Conservation (phyloP, 2,329 filamentous ascomycete genomes). For the Aspergillus floridensis region DNA sequence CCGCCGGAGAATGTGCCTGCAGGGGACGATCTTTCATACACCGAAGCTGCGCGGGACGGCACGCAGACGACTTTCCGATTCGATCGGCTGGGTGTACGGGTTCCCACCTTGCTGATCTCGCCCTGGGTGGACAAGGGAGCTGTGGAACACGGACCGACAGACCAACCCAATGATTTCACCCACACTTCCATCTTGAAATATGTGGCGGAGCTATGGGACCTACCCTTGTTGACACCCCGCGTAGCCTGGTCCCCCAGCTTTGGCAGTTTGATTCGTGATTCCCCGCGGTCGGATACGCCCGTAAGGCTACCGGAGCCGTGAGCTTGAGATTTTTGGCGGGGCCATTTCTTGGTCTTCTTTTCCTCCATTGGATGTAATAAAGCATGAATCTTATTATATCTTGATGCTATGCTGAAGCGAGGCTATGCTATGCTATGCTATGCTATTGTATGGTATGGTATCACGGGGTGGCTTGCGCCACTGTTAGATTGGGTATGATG, state of each 20-base stretch:
- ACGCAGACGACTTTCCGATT: constrained; percentile 40
- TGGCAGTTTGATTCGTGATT: constrained; percentile 27
- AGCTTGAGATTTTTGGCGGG: not conserved
- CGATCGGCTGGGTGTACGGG: constrained; percentile 43
- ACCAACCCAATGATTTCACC: constrained; percentile 43
- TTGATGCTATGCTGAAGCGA: not conserved
- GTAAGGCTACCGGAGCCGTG: constrained; percentile 22
- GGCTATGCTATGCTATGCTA: not conserved
- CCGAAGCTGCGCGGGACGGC: constrained; percentile 36
- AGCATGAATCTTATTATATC: not conserved
- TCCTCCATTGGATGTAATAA: not conserved
- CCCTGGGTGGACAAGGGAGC: constrained; percentile 45
- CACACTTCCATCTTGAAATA: constrained; percentile 47
- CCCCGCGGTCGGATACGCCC: constrained; percentile 27
- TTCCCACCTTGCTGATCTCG: constrained; percentile 46
- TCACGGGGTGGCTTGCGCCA: not conserved
- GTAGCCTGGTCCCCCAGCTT: constrained; percentile 42
- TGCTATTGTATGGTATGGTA: not conserved
- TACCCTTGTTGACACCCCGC: constrained; percentile 39
- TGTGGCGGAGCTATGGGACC: constrained; percentile 44
- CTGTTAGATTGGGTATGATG: not conserved
- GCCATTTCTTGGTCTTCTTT: not conserved
- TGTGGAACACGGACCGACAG: constrained; percentile 41
- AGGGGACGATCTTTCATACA: constrained; percentile 37
- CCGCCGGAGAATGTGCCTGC: constrained; percentile 41